A percentile compares a stretch with the other conserved stretches of the same genome.
These are phyloP conservation scores for Litchi chinensis DNA, from an alignment of 345 rosid species.

Conservation along the genomic window DNA sequence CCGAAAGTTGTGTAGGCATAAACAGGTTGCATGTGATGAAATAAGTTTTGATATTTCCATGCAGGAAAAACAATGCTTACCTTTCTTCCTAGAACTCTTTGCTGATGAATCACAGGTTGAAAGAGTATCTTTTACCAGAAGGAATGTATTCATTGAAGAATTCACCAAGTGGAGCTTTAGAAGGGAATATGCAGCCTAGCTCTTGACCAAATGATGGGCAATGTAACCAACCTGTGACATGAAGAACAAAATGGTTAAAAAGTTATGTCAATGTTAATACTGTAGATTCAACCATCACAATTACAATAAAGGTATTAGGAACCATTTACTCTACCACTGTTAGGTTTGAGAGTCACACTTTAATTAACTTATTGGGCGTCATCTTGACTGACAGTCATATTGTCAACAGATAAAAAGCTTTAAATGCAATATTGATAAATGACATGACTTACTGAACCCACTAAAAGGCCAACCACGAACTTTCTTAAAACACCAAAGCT, in stretches of 20 bases:
- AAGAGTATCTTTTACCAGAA: slow-evolving; percentile 95
- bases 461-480: no score
- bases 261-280: background rate
- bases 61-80: slow-evolving; percentile 38
- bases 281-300: background rate
- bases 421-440: background rate
- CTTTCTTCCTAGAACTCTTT: slow-evolving; percentile 72
- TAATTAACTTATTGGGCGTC: background rate
- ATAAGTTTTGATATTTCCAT: background rate
- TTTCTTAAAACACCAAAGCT: no score
- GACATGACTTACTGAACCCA: background rate
- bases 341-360: background rate
- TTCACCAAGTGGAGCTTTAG: slow-evolving; percentile 95
- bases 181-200: slow-evolving; percentile 72
- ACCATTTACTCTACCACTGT: background rate
- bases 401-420: background rate
- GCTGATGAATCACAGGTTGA: slow-evolving; percentile 83
- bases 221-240: slow-evolving; percentile 86
- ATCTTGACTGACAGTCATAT: slow-evolving; percentile 5
- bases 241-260: background rate
- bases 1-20: slow-evolving; percentile 1
- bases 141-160: slow-evolving; percentile 66
- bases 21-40: background rate
- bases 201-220: slow-evolving; percentile 85
- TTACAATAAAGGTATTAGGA: background rate